A percentile compares a stretch with the other conserved stretches of the same genome.
Evolutionary conservation across 2,329 filamentous ascomycete species (phyloP).

Genomic region (Cladosporium sp.): DNA sequence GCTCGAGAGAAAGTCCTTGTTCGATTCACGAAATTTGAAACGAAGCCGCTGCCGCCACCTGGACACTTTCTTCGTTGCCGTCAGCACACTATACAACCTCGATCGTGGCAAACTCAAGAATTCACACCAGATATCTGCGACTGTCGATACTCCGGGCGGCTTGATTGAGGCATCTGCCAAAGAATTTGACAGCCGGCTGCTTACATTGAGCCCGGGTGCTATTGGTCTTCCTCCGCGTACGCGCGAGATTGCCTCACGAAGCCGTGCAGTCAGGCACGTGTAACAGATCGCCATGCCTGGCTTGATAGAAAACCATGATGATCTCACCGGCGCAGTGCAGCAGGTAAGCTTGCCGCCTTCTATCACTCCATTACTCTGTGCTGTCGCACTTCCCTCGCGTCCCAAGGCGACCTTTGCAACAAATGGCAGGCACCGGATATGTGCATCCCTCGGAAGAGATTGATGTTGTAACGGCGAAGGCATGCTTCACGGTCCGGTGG

Average conservation of each 20-base stretch:
- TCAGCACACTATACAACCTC: not conserved
- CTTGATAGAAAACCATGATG: constrained; percentile 49
- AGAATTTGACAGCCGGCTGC: not conserved
- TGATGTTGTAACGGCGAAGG: not conserved
- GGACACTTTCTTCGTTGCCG: not conserved
- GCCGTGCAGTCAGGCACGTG: not conserved
- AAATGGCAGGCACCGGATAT: not conserved
- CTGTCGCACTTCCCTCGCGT: not conserved
- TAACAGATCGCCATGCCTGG: constrained; percentile 38
- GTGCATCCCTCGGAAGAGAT: not conserved
- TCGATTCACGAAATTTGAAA: not conserved
- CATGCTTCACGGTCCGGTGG: not conserved
- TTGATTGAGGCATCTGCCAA: not conserved
- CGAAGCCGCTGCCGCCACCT: not conserved
- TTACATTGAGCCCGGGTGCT: not conserved
- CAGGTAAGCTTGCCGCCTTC: constrained; percentile 43
- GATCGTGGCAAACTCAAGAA: not conserved
- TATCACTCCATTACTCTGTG: not conserved
- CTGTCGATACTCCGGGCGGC: not conserved
- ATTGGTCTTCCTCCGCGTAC: not conserved
- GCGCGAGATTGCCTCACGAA: not conserved
- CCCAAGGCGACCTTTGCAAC: not conserved
- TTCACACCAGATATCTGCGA: not conserved
- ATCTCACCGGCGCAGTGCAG: constrained; percentile 52
- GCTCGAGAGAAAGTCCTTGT: not conserved